phyloP scores from a whole-genome alignment of 129 eudicot species.

The Flaveria brownii region DNA sequence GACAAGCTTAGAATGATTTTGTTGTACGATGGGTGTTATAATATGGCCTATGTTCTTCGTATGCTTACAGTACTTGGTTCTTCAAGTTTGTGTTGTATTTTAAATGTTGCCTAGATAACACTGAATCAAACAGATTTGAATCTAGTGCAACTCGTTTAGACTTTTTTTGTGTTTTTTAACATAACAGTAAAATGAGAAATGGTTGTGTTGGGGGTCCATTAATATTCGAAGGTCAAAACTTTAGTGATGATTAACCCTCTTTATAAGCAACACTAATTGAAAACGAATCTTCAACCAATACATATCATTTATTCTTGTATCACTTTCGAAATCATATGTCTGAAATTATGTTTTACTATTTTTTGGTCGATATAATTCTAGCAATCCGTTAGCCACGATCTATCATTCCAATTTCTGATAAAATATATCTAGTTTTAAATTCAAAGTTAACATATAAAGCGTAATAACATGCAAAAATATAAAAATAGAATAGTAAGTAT shows the following conservation, averaged over 20 bases:
- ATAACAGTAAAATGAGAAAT: background rate
- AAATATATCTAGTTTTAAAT: background rate
- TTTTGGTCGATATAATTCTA: too few species aligned
- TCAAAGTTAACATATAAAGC: background rate
- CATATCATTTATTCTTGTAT: background rate
- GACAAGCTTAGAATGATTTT: slow-evolving; percentile 17
- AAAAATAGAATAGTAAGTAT: too few species aligned
- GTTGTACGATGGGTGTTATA: slow-evolving; percentile 34
- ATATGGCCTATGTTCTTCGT: slow-evolving; percentile 13
- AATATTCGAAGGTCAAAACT: slow-evolving; percentile 15
- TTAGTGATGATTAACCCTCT: slow-evolving; percentile 20
- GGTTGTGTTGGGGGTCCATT: background rate
- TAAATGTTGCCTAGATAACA: background rate
- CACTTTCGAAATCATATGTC: background rate
- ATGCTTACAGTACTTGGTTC: background rate
- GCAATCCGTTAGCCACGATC: too few species aligned
- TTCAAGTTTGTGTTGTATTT: background rate
- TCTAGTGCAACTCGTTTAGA: background rate
- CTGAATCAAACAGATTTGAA: slow-evolving; percentile 4
- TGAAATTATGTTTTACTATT: too few species aligned
- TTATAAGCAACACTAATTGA: slow-evolving; percentile 24
- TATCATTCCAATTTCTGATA: background rate
- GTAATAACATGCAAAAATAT: too few species aligned
- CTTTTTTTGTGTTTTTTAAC: background rate
- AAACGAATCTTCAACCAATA: slow-evolving; percentile 3